Conservation (phyloP, 2,329 filamentous ascomycete genomes). For the Ceratocystis lukuohia region DNA sequence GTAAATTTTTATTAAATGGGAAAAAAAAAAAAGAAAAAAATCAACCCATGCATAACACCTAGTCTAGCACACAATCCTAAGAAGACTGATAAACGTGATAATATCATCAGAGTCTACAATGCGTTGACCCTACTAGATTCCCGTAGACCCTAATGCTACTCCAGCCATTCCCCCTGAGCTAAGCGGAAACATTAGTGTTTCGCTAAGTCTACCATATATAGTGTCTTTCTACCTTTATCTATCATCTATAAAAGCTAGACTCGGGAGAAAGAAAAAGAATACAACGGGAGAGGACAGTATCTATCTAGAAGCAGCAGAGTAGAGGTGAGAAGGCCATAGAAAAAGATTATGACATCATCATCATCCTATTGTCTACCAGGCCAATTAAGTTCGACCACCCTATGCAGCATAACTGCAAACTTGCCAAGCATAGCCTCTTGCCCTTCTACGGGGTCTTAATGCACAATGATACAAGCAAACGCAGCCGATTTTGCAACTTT, state of each 20-base stretch:
- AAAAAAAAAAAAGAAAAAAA: background rate
- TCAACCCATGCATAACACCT: no score
- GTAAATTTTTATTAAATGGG: background rate
- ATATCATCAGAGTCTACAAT: background rate
- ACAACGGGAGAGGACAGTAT: no score
- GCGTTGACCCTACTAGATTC: background rate
- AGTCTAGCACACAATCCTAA: background rate
- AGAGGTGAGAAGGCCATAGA: background rate
- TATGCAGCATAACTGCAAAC: background rate
- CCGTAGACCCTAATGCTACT: background rate
- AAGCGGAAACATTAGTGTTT: conserved; percentile 12
- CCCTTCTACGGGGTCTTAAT: no score
- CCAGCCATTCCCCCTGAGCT: background rate
- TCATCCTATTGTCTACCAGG: background rate
- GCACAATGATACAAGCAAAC: no score
- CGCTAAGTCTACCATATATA: background rate
- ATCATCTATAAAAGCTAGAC: no score
- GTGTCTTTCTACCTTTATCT: background rate
- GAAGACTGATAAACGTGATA: background rate
- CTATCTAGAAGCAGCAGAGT: background rate
- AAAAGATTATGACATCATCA: background rate
- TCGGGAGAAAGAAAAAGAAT: background rate
- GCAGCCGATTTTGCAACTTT: no score
- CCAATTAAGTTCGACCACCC: background rate
- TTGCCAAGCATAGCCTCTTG: background rate